Evolutionary conservation across 441 rosid genomes (phyloP).

Genomic region (Macaranga tanarius): DNA sequence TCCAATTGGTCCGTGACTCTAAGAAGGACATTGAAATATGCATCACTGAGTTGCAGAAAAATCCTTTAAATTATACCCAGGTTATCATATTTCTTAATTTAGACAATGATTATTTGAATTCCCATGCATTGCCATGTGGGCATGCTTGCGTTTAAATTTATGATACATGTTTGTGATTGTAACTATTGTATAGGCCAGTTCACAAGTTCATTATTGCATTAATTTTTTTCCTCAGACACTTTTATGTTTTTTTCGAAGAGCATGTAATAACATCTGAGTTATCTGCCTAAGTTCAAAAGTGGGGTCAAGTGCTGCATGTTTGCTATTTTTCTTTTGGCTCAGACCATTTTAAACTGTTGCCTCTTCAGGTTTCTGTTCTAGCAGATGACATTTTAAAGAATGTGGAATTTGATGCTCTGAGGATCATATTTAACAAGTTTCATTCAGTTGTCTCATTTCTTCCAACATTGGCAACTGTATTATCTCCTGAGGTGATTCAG

Average conservation of each 20-base stretch:
- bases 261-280: neutral
- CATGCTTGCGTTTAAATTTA: neutral
- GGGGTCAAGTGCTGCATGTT: neutral
- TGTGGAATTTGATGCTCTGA: conserved; percentile 87
- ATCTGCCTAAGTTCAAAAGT: neutral
- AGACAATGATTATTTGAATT: neutral
- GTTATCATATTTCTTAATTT: conserved; percentile 18
- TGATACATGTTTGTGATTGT: neutral
- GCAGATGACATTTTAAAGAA: conserved; percentile 96
- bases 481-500: conserved; percentile 76
- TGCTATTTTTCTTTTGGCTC: conserved; percentile 1
- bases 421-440: conserved; percentile 91
- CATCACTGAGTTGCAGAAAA: conserved; percentile 78
- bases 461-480: conserved; percentile 78
- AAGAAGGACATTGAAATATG: conserved; percentile 60
- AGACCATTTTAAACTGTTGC: conserved; percentile 13
- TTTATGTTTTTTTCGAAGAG: neutral
- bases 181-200: neutral
- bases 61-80: conserved; percentile 92
- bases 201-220: neutral
- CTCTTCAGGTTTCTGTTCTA: conserved; percentile 75
- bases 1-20: conserved; percentile 80
- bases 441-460: conserved; percentile 73
- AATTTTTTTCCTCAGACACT: neutral
- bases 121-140: neutral